Evolutionary conservation across 1,284 basidiomycete species (phyloP).

Genomic region (Tilletiopsis washingtonensis): DNA sequence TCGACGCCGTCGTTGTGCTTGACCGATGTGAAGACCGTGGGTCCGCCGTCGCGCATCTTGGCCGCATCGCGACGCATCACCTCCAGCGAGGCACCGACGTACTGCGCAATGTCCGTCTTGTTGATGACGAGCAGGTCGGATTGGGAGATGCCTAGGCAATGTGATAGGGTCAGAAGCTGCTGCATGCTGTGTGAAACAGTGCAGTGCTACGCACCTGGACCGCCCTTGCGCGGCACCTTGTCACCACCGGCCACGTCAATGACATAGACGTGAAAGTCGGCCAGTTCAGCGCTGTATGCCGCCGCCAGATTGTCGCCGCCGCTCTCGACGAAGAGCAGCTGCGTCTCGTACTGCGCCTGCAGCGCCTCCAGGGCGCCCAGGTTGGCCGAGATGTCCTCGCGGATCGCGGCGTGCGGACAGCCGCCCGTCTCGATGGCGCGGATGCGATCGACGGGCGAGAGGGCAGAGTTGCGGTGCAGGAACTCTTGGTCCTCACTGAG

Average conservation of each 20-base stretch:
- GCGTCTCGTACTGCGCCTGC: slow-evolving; percentile 63
- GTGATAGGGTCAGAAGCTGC: neutral
- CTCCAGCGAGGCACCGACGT: slow-evolving; percentile 85
- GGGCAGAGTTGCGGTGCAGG: slow-evolving; percentile 80
- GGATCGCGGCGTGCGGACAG: slow-evolving; percentile 46
- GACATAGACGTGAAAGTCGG: slow-evolving; percentile 71
- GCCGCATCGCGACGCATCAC: slow-evolving; percentile 92
- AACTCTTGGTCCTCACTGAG: slow-evolving; percentile 95
- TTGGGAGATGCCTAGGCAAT: slow-evolving; percentile 51
- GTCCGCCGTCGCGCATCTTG: slow-evolving; percentile 85
- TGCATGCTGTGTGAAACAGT: too few species aligned
- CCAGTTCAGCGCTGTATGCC: slow-evolving; percentile 89
- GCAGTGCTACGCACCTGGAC: slow-evolving; percentile 60
- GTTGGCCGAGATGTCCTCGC: slow-evolving; percentile 95
- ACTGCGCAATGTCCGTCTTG: slow-evolving; percentile 62
- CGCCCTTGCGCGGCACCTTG: slow-evolving; percentile 96
- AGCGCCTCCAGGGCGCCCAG: slow-evolving; percentile 88
- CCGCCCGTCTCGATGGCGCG: slow-evolving; percentile 82
- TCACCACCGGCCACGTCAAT: slow-evolving; percentile 74
- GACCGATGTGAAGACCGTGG: slow-evolving; percentile 84
- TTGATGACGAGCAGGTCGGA: slow-evolving; percentile 92
- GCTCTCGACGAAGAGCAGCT: slow-evolving; percentile 73
- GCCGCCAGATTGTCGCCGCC: slow-evolving; percentile 93
- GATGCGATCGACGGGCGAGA: slow-evolving; percentile 69
- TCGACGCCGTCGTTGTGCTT: slow-evolving; percentile 72